Evolutionary conservation across 306 rosid species (phyloP).

Genomic region (Lotus japonicus): DNA sequence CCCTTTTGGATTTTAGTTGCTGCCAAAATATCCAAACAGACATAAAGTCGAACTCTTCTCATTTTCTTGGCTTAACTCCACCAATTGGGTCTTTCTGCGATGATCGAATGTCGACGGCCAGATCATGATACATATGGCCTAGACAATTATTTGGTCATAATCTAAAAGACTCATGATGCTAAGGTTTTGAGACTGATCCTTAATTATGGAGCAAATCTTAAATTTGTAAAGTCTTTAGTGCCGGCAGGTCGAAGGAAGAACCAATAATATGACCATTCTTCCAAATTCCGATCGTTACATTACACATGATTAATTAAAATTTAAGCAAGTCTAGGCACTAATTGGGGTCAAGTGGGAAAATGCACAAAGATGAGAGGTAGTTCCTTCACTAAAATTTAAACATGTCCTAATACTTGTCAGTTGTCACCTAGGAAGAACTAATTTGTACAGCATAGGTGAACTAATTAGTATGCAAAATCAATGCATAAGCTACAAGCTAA

Average conservation of each 20-base stretch:
- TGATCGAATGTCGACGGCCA: too few relatives aligned
- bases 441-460: not conserved
- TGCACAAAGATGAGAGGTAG: not conserved
- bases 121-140: not conserved
- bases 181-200: not conserved
- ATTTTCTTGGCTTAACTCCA: too few relatives aligned
- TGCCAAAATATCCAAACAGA: too few relatives aligned
- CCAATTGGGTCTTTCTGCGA: too few relatives aligned
- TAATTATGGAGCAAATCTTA: constrained; percentile 1
- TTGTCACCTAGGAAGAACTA: too few relatives aligned
- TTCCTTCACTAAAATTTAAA: not conserved
- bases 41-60: too few relatives aligned
- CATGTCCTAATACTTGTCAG: too few relatives aligned
- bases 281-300: not conserved
- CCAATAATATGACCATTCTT: not conserved
- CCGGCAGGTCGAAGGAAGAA: not conserved
- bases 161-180: not conserved
- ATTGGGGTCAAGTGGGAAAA: not conserved
- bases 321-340: not conserved
- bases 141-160: constrained; percentile 1
- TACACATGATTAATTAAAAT: not conserved
- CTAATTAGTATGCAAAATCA: not conserved
- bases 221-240: not conserved
- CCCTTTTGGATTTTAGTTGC: constrained; percentile 6
- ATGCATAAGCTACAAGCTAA: not conserved